phyloP scores from a whole-genome alignment of 371 early-diverging fungal genomes.

The Mortierella sp. region DNA sequence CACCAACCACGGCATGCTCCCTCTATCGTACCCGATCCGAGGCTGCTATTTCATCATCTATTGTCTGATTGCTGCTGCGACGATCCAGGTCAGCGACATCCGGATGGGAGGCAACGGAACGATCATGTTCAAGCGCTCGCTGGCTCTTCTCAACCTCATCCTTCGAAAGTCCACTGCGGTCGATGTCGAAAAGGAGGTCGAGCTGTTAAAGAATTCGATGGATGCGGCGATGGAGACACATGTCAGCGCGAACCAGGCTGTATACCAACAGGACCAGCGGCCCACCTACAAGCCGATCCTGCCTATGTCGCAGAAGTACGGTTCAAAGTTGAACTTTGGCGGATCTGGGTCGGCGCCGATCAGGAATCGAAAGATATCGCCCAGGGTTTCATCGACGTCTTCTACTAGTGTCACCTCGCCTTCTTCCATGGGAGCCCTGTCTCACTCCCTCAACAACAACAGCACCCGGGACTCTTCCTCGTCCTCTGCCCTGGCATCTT shows the following conservation, averaged over 20 bases:
- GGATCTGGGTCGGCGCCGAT: slow-evolving; percentile 25
- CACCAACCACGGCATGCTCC: slow-evolving; percentile 54
- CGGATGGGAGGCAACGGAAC: slow-evolving; percentile 40
- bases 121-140: slow-evolving; percentile 51
- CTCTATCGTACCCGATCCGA: slow-evolving; percentile 57
- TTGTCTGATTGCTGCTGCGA: slow-evolving; percentile 59
- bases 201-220: slow-evolving; percentile 44
- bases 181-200: slow-evolving; percentile 49
- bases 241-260: neutral
- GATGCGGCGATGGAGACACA: slow-evolving; percentile 18
- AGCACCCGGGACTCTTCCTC: slow-evolving; percentile 2
- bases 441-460: slow-evolving; percentile 6
- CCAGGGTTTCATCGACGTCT: slow-evolving; percentile 20
- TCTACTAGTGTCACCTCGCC: neutral
- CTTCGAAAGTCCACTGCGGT: slow-evolving; percentile 46
- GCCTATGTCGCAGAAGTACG: slow-evolving; percentile 51
- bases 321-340: slow-evolving; percentile 30
- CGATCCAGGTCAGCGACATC: slow-evolving; percentile 50
- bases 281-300: slow-evolving; percentile 50
- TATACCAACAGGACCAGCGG: slow-evolving; percentile 32
- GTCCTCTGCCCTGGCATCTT: neutral
- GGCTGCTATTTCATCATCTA: slow-evolving; percentile 60
- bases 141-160: slow-evolving; percentile 39
- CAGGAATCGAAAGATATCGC: slow-evolving; percentile 49
- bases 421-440: slow-evolving; percentile 3